Base-by-base conservation (phyloP, 805 yeast genomes). In the Monosporozyma solicola region DNA sequence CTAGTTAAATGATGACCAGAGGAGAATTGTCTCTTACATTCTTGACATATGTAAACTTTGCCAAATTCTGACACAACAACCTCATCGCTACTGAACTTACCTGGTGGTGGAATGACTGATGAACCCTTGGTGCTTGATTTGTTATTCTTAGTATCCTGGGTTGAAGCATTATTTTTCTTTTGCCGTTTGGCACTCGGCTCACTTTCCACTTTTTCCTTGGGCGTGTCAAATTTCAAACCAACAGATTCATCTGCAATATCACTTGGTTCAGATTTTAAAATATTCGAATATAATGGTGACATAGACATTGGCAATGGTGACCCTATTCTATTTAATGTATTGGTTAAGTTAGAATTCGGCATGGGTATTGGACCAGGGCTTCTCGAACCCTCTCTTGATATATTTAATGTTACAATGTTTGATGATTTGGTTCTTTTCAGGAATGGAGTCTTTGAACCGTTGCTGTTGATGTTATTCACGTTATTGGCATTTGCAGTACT, bases 1-100 rank as follows among this genome's bases (percentile, higher is more conserved):
- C 72, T 65, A 39, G 72, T 69, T 29, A 69, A 55, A 56, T 69
- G 72, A 52, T 69, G 72, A 5, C 72, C 72, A 1, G 72, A 68
- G 1, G 71, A 66, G 50, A 69, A 69, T 52, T 67, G 68, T 47
- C 71, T 61, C 33, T 62, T 62, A 59, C 72, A 69, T 50, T 65
- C 70, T 53, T 64, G 68, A 50, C 72, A 69, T 25, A 67, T 62
- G 48, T 69, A 69, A 27, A 66, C 62, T 55, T 68, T 69, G 13
- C 72, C 72, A 48, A 61, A 63, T 41, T 67, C 68, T 6, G 69
- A 64, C 11, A 65, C 58, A 22, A 69, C 57, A 13, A 68, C 59
- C 51, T 69, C 72, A 9, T 62, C 64, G 4, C 64, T 59, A 3
- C 64, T 55, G 37, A 69, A 65, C 45, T 65, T 67, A 11, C 64